These are phyloP conservation scores for Trichosporon sp. DNA, from an alignment of 1,284 basidiomycete genomes.

Conservation along the genomic window DNA sequence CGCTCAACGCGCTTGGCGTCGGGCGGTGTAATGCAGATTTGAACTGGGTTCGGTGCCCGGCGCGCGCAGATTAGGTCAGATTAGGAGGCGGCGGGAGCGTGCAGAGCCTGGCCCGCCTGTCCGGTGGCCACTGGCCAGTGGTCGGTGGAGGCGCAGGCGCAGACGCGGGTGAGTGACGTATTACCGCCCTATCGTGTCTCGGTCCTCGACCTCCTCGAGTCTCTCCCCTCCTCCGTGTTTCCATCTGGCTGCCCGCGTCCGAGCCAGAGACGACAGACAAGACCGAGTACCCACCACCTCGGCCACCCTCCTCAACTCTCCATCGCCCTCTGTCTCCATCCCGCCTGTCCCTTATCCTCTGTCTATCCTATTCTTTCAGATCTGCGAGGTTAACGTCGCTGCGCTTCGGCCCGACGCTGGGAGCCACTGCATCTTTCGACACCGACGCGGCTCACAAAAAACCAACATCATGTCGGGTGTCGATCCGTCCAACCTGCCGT, in stretches of 20 bases:
- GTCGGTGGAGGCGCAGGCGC: neutral
- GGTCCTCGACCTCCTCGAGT: neutral
- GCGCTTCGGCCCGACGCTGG: neutral
- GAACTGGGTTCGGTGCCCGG: neutral
- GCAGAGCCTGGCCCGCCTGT: neutral
- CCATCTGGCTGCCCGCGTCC: neutral
- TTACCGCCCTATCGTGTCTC: neutral
- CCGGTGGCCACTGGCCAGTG: neutral
- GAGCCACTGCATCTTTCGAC: neutral
- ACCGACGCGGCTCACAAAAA: neutral
- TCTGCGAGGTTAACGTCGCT: neutral
- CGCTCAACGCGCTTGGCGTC: neutral
- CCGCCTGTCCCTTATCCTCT: neutral
- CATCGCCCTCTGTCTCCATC: neutral
- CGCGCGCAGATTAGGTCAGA: neutral
- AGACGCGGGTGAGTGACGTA: neutral
- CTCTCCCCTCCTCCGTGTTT: neutral
- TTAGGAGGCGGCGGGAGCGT: neutral
- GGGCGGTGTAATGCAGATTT: neutral
- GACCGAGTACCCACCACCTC: neutral
- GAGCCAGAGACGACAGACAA: neutral
- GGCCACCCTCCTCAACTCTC: neutral
- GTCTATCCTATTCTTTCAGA: neutral
- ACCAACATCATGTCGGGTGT: neutral
- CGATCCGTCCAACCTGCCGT: slow-evolving; percentile 22